Conservation (phyloP, 108 stramenopile species). For the Thalassiosira profunda region DNA sequence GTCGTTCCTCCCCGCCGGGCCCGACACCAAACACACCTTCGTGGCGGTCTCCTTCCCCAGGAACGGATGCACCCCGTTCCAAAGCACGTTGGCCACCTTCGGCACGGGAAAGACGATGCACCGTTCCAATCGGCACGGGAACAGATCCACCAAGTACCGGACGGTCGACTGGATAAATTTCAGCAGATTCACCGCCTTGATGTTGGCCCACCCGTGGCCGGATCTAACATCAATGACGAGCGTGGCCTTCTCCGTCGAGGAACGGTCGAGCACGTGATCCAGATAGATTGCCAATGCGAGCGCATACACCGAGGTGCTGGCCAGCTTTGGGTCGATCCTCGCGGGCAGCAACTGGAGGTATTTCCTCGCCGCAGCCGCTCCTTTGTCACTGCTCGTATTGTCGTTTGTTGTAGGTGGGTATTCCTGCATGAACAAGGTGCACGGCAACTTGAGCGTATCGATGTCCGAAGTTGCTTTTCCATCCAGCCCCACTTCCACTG, state of each 20-base stretch:
- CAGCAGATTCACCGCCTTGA: slow-evolving; percentile 47
- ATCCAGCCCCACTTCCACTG: slow-evolving; percentile 2
- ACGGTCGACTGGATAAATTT: slow-evolving; percentile 54
- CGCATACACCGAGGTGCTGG: slow-evolving; percentile 52
- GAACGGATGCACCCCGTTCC: slow-evolving; percentile 57
- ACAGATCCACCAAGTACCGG: slow-evolving; percentile 35
- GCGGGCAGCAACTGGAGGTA: slow-evolving; percentile 66
- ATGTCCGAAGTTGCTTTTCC: background rate
- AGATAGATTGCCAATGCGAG: slow-evolving; percentile 65
- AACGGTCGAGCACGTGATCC: slow-evolving; percentile 55
- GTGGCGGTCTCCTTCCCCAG: slow-evolving; percentile 41
- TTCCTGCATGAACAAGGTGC: slow-evolving; percentile 40
- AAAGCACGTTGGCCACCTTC: slow-evolving; percentile 47
- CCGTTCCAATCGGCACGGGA: slow-evolving; percentile 55
- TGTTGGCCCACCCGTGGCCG: slow-evolving; percentile 78
- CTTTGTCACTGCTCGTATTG: background rate
- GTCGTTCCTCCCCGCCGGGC: slow-evolving; percentile 48
- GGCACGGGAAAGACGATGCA: slow-evolving; percentile 71
- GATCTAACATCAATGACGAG: slow-evolving; percentile 66
- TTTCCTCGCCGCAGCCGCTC: background rate
- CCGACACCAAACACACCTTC: slow-evolving; percentile 49
- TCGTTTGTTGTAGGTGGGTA: slow-evolving; percentile 1
- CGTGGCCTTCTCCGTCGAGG: slow-evolving; percentile 51
- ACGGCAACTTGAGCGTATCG: slow-evolving; percentile 15
- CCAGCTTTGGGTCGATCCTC: slow-evolving; percentile 59